Base-by-base conservation (phyloP, 176 grass and related monocot species). In the Pontederia paniculata region DNA sequence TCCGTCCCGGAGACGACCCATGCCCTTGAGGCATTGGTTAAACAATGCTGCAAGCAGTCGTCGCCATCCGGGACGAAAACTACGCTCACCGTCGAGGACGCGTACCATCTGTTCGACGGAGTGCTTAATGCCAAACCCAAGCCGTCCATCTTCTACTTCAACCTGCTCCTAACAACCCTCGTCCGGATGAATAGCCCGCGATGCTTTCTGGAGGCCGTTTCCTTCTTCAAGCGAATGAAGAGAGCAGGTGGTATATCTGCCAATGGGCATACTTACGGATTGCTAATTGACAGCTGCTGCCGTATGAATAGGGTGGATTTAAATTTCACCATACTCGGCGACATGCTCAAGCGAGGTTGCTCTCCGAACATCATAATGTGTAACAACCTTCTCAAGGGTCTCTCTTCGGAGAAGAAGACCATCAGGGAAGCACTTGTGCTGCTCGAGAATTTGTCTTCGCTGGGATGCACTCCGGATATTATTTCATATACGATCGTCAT, bases 231-330 rank as follows among this genome's bases (percentile, higher is more conserved):
- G 9, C 70, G 28, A 16, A 21, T 74, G 41, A 17, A 9, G 17
- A 45, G 11, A 25, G 23, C 11, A 0, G 41, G 44, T 14, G 55
- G 9, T 0, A 22, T 25, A 11, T 21, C 45, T 20, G 23, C 41
- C 0, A 10, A 60, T 1, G 0, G 20, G 20, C 0, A 0, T 53
- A 72, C 71, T 44, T 78, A 78, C 31, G 12, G 6, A 2, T 69
- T 72, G 17, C 11, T 80, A n/a, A 48, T 76, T 9, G 56, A 58
- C 12, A 68, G 63, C 25, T 80, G 77, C 64, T 4, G 54, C 55
- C 56, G 37, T 3, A 17, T 13, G 0, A 14, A 45, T 7, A 23
- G 50, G 3, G 41, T 21, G 1, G 50, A 60, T 42, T 53, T 80
- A 0, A 50, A 1, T 9, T 57, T 85, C 48, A 9, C 17, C 44